A percentile compares a stretch with the other conserved stretches of the same genome.
These are phyloP conservation scores for Lactarius hatsudake DNA, from an alignment of 768 basidiomycete species.

Conservation along the genomic window DNA sequence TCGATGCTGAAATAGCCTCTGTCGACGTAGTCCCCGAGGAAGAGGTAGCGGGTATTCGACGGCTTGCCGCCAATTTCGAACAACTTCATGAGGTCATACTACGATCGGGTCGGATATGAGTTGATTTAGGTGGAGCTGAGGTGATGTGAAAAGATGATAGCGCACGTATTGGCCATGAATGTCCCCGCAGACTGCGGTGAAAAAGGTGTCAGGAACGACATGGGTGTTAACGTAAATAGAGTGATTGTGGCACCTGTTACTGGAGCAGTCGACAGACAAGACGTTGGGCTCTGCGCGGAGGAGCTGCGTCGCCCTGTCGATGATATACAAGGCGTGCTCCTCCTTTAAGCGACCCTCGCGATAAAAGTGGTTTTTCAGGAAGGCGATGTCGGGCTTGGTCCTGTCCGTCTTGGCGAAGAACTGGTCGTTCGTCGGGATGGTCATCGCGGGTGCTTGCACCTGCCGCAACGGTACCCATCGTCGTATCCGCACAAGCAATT, in stretches of 20 bases:
- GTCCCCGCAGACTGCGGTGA: conserved; percentile 69
- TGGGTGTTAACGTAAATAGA: not conserved
- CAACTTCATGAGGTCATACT: conserved; percentile 79
- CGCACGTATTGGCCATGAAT: conserved; percentile 99
- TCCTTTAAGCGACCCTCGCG: conserved; percentile 92
- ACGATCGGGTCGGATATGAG: conserved; percentile 12
- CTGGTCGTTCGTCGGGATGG: conserved; percentile 85
- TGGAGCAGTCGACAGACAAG: conserved; percentile 90
- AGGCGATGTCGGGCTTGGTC: conserved; percentile 90
- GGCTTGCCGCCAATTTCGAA: conserved; percentile 79
- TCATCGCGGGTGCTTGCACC: conserved; percentile 98
- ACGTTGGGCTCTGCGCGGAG: conserved; percentile 86
- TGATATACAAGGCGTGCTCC: conserved; percentile 92
- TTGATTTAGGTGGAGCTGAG: not conserved
- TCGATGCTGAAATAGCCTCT: conserved; percentile 76
- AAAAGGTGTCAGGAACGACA: conserved; percentile 10
- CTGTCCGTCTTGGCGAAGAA: conserved; percentile 87
- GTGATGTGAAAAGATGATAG: conserved; percentile 16
- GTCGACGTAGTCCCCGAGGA: conserved; percentile 75
- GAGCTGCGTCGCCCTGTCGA: conserved; percentile 79
- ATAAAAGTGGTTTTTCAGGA: conserved; percentile 98
- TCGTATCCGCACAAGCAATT: not conserved
- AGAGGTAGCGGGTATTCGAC: conserved; percentile 68
- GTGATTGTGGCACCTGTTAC: conserved; percentile 69
- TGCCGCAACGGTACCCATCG: conserved; percentile 34